These are phyloP conservation scores for Phalaenopsis hybrid DNA, from an alignment of 116 monocot genomes.

Conservation along the genomic window DNA sequence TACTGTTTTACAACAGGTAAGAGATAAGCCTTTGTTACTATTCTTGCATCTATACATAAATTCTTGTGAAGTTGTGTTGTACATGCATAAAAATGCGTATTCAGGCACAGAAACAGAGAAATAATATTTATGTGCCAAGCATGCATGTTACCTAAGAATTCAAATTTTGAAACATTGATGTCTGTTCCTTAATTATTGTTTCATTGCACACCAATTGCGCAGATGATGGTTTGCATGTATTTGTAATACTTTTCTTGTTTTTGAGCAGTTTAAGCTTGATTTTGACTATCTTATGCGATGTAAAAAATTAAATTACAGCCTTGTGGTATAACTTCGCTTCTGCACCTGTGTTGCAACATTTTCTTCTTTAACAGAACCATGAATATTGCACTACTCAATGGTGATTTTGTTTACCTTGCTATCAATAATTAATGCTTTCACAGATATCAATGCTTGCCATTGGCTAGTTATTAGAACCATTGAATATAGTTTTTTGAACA, in stretches of 20 bases:
- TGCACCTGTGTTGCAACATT: neutral
- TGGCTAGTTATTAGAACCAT: neutral
- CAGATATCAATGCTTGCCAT: neutral
- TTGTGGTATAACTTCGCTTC: neutral
- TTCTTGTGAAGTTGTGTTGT: neutral
- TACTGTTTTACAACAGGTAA: slow-evolving; percentile 89
- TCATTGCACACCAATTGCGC: neutral
- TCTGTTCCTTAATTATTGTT: neutral
- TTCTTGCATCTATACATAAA: neutral
- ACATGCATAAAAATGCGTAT: neutral
- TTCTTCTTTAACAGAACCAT: neutral
- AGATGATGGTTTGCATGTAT: no score
- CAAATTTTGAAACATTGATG: neutral
- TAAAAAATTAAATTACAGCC: neutral
- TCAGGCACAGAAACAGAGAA: neutral
- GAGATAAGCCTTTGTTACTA: neutral
- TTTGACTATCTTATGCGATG: neutral
- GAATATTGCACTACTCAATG: neutral
- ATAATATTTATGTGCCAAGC: neutral
- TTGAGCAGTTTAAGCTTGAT: neutral
- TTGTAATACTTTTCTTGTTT: no score
- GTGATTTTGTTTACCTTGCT: neutral
- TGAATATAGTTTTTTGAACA: neutral
- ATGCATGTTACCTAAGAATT: neutral
- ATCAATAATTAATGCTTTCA: neutral